These are phyloP conservation scores for Monosporozyma siamensis DNA, from an alignment of 805 yeast species.

Conservation along the genomic window DNA sequence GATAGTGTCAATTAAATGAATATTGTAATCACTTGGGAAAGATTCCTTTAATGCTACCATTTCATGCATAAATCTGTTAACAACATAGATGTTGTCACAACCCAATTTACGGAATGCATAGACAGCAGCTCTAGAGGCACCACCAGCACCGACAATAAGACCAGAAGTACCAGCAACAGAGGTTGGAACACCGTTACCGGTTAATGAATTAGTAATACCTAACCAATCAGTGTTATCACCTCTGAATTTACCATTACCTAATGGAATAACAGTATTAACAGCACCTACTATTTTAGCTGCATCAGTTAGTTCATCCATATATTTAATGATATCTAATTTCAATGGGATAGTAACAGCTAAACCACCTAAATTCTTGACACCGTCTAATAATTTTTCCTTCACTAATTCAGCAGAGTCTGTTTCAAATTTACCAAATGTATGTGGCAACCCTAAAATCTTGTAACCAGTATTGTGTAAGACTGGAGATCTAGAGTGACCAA, in stretches of 20 bases:
- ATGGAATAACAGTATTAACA: conserved; percentile 72
- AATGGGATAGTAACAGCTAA: conserved; percentile 91
- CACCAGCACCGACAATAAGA: conserved; percentile 91
- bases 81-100: conserved; percentile 61
- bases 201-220: conserved; percentile 69
- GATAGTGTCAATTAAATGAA: conserved; percentile 44
- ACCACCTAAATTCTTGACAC: conserved; percentile 65
- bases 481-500: conserved; percentile 85
- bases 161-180: conserved; percentile 41
- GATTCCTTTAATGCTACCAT: conserved; percentile 46
- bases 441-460: conserved; percentile 66
- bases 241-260: conserved; percentile 38
- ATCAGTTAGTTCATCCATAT: conserved; percentile 55
- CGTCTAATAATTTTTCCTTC: conserved; percentile 38
- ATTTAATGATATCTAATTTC: conserved; percentile 68
- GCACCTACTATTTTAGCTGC: conserved; percentile 86
- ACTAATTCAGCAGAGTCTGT: conserved; percentile 55
- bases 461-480: conserved; percentile 75
- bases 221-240: conserved; percentile 97
- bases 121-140: conserved; percentile 91
- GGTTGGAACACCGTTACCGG: conserved; percentile 50
- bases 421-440: conserved; percentile 57
- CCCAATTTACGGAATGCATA: conserved; percentile 78
- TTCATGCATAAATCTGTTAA: conserved; percentile 71
- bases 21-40: conserved; percentile 53